Conservation (phyloP, 2,329 filamentous ascomycete species). For the Pyricularia grisea region DNA sequence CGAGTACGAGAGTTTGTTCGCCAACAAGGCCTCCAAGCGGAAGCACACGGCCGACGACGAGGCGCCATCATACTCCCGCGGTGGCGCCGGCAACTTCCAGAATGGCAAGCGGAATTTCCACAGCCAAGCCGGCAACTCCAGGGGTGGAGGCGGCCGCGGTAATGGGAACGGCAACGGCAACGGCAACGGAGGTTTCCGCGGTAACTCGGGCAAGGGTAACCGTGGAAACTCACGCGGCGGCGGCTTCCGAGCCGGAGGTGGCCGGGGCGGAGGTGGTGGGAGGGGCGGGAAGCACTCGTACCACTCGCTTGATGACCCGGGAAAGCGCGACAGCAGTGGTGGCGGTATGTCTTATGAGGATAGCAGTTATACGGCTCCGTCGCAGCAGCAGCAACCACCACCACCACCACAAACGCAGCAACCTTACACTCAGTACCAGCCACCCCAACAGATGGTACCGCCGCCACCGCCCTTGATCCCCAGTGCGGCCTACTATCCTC, state of each 20-base stretch:
- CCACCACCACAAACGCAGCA: background rate
- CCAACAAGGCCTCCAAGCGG: conserved; percentile 50
- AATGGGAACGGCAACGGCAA: conserved; percentile 7
- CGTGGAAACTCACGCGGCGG: conserved; percentile 4
- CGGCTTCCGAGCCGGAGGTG: conserved; percentile 3
- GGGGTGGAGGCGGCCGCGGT: conserved; percentile 5
- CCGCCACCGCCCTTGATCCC: conserved; percentile 1
- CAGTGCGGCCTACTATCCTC: background rate
- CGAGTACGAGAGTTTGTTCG: conserved; percentile 46
- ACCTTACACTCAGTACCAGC: background rate
- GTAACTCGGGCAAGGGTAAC: conserved; percentile 1
- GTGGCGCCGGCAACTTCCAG: background rate
- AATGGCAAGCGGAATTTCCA: background rate
- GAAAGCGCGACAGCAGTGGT: conserved; percentile 2
- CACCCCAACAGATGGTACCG: background rate
- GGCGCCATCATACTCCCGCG: conserved; percentile 20
- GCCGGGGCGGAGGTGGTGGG: conserved; percentile 5
- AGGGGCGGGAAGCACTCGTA: conserved; percentile 8
- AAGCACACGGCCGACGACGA: conserved; percentile 53
- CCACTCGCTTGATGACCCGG: conserved; percentile 12
- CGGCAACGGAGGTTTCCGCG: conserved; percentile 3
- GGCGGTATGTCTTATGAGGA: conserved; percentile 5
- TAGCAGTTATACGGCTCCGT: background rate
- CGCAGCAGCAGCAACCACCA: background rate
- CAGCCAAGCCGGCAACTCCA: background rate